These are phyloP conservation scores for Conringia planisiliqua DNA, from an alignment of 345 rosid genomes.

Conservation along the genomic window DNA sequence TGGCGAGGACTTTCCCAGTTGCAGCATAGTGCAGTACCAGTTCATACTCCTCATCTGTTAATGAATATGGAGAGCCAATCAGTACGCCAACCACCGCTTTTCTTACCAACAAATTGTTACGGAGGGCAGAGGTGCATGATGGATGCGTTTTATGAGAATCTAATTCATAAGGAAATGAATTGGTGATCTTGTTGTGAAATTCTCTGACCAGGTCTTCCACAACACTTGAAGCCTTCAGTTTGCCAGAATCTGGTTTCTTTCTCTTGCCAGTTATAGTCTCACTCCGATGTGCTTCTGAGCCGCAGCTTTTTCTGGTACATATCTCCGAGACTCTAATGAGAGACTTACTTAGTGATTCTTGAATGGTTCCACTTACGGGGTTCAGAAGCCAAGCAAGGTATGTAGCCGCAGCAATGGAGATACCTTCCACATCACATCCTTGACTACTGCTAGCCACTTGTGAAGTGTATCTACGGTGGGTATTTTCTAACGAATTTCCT, in stretches of 20 bases:
- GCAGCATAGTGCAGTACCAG: slow-evolving; percentile 64
- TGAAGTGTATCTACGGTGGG: slow-evolving; percentile 5
- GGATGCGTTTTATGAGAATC: slow-evolving; percentile 21
- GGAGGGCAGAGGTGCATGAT: slow-evolving; percentile 21
- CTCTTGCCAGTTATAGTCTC: slow-evolving; percentile 30
- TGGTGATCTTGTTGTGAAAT: slow-evolving; percentile 36
- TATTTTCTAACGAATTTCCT: slow-evolving; percentile 24
- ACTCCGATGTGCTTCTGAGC: slow-evolving; percentile 25
- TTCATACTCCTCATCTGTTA: slow-evolving; percentile 52
- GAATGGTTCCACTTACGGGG: slow-evolving; percentile 46
- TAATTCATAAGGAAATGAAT: slow-evolving; percentile 13
- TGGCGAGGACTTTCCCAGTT: slow-evolving; percentile 44
- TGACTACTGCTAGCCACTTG: slow-evolving; percentile 17
- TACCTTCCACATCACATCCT: slow-evolving; percentile 27
- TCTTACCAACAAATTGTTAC: slow-evolving; percentile 42
- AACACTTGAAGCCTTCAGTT: slow-evolving; percentile 28
- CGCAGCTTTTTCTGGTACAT: slow-evolving; percentile 39
- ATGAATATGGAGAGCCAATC: slow-evolving; percentile 38
- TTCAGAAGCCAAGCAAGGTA: slow-evolving; percentile 71
- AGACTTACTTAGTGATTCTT: slow-evolving; percentile 42
- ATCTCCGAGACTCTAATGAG: slow-evolving; percentile 49
- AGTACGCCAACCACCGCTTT: slow-evolving; percentile 58
- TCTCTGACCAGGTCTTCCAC: slow-evolving; percentile 48
- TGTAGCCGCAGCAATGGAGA: slow-evolving; percentile 50
- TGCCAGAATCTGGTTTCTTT: slow-evolving; percentile 32